Evolutionary conservation across 2,329 filamentous ascomycete species (phyloP), one percentile per base, ranked within the genome.

Genomic region (Pseudogymnoascus sp.): DNA sequence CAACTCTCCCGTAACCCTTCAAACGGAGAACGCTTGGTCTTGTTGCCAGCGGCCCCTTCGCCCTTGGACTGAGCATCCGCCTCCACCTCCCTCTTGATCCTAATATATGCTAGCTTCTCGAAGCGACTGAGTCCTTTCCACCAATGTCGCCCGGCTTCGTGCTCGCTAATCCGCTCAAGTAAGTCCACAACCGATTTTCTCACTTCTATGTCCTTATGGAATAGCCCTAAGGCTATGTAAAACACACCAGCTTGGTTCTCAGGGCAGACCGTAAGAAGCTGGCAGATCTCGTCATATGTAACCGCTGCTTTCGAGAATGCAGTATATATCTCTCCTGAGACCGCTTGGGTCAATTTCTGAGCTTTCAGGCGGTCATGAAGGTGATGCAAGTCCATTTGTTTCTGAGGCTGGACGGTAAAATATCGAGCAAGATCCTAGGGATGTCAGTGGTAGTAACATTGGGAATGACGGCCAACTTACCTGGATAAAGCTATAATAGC

Each of bases 401-500:
- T 88, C 39, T 92, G 69, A 5, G 55, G 23, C 33, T 56, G 45
- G 13, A 52, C n/a, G 15, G 45, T 28, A 21, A 34, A 7, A 59
- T 61, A 30, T 28, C 34, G 56, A 23, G 15, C 55, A 2, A 28
- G 13, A 15, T 23, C 19, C 10, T 37, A 35, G 12, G 61, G 10
- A 33, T 18, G 30, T 52, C 6, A 52, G 26, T 12, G 9, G 45
- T n/a, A 19, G 26, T 33, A 30, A 55, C 33, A 2, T 2, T 21
- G 23, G 5, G 39, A 28, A 7, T 33, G 26, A 13, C 35, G 73
- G 61, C 75, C 45, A 56, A 61, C 76, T 67, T 73, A 85, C 89
- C 77, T 95, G 90, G 64, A 97, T 92, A 70, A 90, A 97, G 65
- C 89, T 91, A 74, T 95, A 96, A 71, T 99, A 99, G 69, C 90